These are phyloP conservation scores for Moniliella sp. DNA, from an alignment of 1,284 basidiomycete species.

Conservation along the genomic window DNA sequence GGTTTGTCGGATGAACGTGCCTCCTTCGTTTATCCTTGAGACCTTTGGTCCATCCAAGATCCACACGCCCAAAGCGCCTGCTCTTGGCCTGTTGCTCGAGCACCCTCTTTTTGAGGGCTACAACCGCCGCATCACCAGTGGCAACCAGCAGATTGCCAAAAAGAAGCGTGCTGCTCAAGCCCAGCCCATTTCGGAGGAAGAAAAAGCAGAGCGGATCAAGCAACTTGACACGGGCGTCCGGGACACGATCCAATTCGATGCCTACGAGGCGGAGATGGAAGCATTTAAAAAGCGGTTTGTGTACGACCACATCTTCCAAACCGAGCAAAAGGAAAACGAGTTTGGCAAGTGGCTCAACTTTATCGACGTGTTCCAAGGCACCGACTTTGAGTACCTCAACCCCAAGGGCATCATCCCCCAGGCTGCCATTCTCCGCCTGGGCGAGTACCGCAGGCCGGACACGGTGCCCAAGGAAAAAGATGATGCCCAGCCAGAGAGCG, in stretches of 20 bases:
- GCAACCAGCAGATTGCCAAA: conserved; percentile 11
- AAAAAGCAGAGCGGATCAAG: conserved; percentile 4
- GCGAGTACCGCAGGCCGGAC: conserved; percentile 22
- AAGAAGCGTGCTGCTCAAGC: no score
- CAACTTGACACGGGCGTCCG: conserved; percentile 5
- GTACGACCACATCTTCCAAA: conserved; percentile 36
- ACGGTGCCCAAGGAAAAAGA: background rate
- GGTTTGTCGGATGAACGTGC: conserved; percentile 15
- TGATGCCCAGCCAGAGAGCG: background rate
- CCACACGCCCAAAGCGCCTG: conserved; percentile 84
- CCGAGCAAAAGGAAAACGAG: conserved; percentile 56
- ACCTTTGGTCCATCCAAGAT: conserved; percentile 48
- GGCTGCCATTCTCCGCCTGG: conserved; percentile 35
- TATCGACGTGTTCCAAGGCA: conserved; percentile 16
- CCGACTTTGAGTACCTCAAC: conserved; percentile 33
- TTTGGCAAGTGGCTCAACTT: conserved; percentile 35
- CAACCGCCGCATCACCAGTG: conserved; percentile 41
- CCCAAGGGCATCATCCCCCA: conserved; percentile 34
- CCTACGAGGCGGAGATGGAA: conserved; percentile 10
- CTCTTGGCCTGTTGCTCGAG: conserved; percentile 79
- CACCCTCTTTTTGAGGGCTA: conserved; percentile 72
- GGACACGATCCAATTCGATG: conserved; percentile 9
- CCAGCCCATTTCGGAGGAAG: no score
- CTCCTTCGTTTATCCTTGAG: conserved; percentile 30
- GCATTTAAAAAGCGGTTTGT: conserved; percentile 26